Evolutionary conservation across 331 rosid species (phyloP).

Genomic region (Dryas integrifolia): DNA sequence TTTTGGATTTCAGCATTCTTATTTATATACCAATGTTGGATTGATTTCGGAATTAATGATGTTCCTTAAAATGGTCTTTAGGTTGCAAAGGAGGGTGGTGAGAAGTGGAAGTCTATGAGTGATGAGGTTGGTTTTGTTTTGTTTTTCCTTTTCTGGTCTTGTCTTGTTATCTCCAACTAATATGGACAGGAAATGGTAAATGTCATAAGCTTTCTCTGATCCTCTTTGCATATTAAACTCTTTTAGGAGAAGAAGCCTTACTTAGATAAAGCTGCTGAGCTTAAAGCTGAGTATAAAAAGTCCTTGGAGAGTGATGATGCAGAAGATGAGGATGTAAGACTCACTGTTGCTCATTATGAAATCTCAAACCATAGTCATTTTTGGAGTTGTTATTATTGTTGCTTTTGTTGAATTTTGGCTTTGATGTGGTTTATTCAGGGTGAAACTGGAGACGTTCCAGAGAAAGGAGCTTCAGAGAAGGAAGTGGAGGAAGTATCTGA

Average conservation of each 20-base stretch:
- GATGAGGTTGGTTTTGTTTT: conserved; percentile 53
- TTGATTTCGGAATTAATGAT: not conserved
- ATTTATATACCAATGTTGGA: not conserved
- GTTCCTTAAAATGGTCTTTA: not conserved
- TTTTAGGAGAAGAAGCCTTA: conserved; percentile 77
- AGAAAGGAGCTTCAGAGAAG: conserved; percentile 38
- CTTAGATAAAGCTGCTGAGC: conserved; percentile 62
- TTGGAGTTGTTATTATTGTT: not conserved
- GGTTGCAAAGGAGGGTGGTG: conserved; percentile 84
- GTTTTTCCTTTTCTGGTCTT: no score
- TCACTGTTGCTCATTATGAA: not conserved
- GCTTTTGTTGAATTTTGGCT: not conserved
- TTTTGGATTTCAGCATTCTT: not conserved
- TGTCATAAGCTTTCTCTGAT: not conserved
- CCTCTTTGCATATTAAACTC: not conserved
- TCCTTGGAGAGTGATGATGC: conserved; percentile 39
- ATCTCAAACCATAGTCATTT: not conserved
- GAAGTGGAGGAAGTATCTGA: conserved; percentile 56
- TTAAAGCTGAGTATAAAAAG: conserved; percentile 61
- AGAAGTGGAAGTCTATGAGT: conserved; percentile 70
- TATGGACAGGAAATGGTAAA: no score
- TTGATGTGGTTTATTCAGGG: conserved; percentile 32
- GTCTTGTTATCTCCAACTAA: not conserved
- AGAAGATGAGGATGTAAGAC: conserved; percentile 40
- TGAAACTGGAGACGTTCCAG: conserved; percentile 46